Evolutionary conservation across 1,284 basidiomycete genomes (phyloP).

Genomic region (Apiotrichum montevideense): DNA sequence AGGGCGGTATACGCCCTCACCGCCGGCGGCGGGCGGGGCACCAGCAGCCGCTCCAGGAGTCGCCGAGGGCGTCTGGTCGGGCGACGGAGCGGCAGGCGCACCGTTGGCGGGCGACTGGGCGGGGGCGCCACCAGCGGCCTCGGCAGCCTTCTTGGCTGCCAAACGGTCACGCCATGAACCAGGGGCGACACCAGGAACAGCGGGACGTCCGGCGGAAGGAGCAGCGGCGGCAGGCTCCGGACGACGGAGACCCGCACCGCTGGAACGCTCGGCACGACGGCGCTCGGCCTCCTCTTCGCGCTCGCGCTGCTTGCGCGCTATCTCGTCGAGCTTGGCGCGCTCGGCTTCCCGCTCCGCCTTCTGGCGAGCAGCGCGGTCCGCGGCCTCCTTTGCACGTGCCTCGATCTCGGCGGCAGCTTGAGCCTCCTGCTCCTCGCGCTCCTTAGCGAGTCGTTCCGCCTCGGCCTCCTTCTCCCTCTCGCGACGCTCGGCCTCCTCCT

Average conservation of each 20-base stretch:
- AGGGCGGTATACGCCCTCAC: conserved; percentile 26
- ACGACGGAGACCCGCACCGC: conserved; percentile 23
- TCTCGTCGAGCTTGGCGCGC: conserved; percentile 57
- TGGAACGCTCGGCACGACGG: conserved; percentile 44
- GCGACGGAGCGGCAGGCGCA: conserved; percentile 1
- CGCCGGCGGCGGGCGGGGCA: neutral
- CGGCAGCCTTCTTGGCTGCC: conserved; percentile 18
- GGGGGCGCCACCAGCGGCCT: conserved; percentile 20
- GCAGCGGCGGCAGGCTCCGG: conserved; percentile 18
- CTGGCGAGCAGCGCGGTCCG: conserved; percentile 23
- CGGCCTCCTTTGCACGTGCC: conserved; percentile 51
- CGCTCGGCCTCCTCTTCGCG: conserved; percentile 74
- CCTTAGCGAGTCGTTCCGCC: conserved; percentile 24
- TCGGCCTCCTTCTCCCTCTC: conserved; percentile 53
- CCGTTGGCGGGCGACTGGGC: neutral
- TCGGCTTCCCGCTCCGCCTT: conserved; percentile 57
- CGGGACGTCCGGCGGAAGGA: conserved; percentile 25
- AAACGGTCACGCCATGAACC: conserved; percentile 37
- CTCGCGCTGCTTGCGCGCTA: conserved; percentile 58
- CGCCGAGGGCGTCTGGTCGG: conserved; percentile 5
- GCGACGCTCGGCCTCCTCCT: conserved; percentile 55
- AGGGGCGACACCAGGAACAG: conserved; percentile 24
- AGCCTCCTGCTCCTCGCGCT: conserved; percentile 34
- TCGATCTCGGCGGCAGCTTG: conserved; percentile 43
- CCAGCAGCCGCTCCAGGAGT: neutral